Percentiles rank a stretch among this genome's conserved stretches.
Conservation (phyloP, 257 asterid species). For the Solanum medicagineum region DNA sequence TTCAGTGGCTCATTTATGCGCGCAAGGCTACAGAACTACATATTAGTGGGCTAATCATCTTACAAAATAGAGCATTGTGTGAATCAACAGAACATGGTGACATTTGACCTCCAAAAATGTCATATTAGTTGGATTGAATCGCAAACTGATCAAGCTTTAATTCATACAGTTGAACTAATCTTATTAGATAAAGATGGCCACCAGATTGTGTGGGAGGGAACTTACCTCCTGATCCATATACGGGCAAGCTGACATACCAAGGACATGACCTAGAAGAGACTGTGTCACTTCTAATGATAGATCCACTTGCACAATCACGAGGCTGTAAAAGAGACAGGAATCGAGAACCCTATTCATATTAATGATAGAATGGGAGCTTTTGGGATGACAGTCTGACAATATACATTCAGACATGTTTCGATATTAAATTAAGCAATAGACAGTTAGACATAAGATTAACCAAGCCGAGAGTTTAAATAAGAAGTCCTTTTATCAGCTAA, state of each 20-base stretch:
- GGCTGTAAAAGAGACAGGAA: conserved; percentile 48
- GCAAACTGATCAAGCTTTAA: not conserved
- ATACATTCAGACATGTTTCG: not conserved
- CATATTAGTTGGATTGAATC: not conserved
- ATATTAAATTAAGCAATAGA: not conserved
- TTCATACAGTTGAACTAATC: not conserved
- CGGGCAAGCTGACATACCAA: conserved; percentile 61
- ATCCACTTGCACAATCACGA: conserved; percentile 44
- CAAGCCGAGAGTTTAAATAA: not conserved
- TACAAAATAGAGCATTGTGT: not conserved
- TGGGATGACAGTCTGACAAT: not conserved
- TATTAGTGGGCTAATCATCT: not conserved
- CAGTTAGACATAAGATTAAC: not conserved
- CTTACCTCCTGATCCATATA: conserved; percentile 35
- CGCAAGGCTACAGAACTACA: not conserved
- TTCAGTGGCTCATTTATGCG: not conserved
- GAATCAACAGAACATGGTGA: not conserved
- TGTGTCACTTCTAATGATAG: conserved; percentile 24
- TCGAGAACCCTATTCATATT: not conserved
- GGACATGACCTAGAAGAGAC: conserved; percentile 51
- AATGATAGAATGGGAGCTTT: not conserved
- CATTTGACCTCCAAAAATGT: not conserved
- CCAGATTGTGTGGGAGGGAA: not conserved
- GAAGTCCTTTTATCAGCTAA: not conserved
- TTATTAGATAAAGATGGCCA: not conserved